Percentiles rank a stretch among this genome's conserved stretches.
Conservation (phyloP, 2,329 filamentous ascomycete species). For the Colletotrichum lini region DNA sequence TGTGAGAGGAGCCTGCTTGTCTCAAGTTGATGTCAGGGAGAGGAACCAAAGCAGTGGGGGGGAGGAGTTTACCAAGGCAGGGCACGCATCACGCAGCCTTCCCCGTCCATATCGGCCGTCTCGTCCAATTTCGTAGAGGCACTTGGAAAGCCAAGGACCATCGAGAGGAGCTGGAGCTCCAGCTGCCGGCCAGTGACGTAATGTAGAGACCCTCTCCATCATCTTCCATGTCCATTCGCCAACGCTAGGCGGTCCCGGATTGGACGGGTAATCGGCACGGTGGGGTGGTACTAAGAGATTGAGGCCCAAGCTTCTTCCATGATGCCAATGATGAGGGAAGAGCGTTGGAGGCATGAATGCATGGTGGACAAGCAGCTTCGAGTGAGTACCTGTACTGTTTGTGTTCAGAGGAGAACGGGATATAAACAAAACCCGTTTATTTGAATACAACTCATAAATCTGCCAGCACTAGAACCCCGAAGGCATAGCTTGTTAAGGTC, state of each 20-base stretch:
- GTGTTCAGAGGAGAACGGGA: too few relatives aligned
- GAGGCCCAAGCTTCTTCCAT: constrained; percentile 31
- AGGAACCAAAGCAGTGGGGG: neutral
- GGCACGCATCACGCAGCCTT: neutral
- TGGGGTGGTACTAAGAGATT: neutral
- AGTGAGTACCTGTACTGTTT: too few relatives aligned
- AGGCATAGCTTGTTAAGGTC: too few relatives aligned
- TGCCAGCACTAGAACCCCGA: too few relatives aligned
- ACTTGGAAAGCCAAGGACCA: neutral
- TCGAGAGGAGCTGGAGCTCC: constrained; percentile 25
- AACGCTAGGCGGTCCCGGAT: constrained; percentile 26
- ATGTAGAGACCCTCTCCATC: constrained; percentile 28
- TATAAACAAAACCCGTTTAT: too few relatives aligned
- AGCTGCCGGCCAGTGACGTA: constrained; percentile 37
- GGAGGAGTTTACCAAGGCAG: constrained; percentile 8
- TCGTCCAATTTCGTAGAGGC: constrained; percentile 1
- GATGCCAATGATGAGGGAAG: neutral
- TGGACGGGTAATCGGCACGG: constrained; percentile 29
- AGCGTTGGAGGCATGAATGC: neutral
- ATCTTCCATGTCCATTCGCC: constrained; percentile 18
- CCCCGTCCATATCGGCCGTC: neutral
- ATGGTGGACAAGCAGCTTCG: too few relatives aligned
- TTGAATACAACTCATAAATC: too few relatives aligned
- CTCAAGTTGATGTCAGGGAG: constrained; percentile 37
- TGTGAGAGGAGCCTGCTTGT: constrained; percentile 3